Conservation (phyloP, 2,329 filamentous ascomycete species). For the Fusarium sp. region DNA sequence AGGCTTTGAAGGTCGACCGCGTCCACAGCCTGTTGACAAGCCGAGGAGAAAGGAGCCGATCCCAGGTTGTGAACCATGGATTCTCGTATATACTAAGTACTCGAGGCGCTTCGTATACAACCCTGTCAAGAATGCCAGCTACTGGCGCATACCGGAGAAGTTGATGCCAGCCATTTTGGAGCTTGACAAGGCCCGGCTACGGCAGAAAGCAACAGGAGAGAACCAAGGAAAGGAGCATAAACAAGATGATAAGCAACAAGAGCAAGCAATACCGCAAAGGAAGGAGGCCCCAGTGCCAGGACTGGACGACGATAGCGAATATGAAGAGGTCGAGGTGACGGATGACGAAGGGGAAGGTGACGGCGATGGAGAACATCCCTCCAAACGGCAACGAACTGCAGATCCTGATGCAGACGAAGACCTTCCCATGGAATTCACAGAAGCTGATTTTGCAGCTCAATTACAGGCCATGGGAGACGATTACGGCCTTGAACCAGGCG, state of each 20-base stretch:
- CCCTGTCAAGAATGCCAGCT: slow-evolving; percentile 83
- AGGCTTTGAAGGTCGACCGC: slow-evolving; percentile 66
- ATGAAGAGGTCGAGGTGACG: slow-evolving; percentile 48
- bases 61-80: slow-evolving; percentile 85
- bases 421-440: slow-evolving; percentile 80
- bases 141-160: slow-evolving; percentile 93
- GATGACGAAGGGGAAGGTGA: slow-evolving; percentile 69
- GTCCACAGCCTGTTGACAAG: slow-evolving; percentile 77
- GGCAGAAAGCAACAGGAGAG: slow-evolving; percentile 60
- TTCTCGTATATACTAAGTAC: slow-evolving; percentile 91
- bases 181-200: slow-evolving; percentile 76
- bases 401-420: slow-evolving; percentile 62
- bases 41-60: slow-evolving; percentile 83
- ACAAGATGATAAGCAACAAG: slow-evolving; percentile 5
- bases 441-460: slow-evolving; percentile 94
- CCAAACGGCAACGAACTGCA: slow-evolving; percentile 73
- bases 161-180: slow-evolving; percentile 80
- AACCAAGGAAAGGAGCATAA: slow-evolving; percentile 29
- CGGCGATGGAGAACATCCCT: slow-evolving; percentile 53
- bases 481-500: slow-evolving; percentile 80
- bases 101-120: slow-evolving; percentile 93
- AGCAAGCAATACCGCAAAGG: neutral
- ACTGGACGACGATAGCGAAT: slow-evolving; percentile 68
- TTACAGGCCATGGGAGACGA: slow-evolving; percentile 87
- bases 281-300: neutral